Evolutionary conservation across 805 yeast species (phyloP).

Genomic region (Candida anglica): DNA sequence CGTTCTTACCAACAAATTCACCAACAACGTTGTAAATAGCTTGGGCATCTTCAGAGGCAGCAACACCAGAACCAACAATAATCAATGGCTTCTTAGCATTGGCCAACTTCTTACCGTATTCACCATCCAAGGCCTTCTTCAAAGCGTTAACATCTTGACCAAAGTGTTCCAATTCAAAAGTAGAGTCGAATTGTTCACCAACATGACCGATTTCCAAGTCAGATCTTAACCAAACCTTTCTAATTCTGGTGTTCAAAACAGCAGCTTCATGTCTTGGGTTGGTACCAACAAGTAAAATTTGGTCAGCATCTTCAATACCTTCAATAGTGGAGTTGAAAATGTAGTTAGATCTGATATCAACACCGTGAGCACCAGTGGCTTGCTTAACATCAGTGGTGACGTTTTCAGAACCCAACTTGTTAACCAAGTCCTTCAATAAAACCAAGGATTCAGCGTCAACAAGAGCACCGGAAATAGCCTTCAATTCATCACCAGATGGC

Average conservation of each 20-base stretch:
- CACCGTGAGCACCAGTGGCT: slow-evolving; percentile 57
- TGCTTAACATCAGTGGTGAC: slow-evolving; percentile 65
- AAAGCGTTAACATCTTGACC: slow-evolving; percentile 61
- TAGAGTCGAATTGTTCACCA: slow-evolving; percentile 76
- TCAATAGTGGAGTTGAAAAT: slow-evolving; percentile 74
- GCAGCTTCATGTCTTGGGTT: slow-evolving; percentile 91
- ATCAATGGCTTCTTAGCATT: slow-evolving; percentile 72
- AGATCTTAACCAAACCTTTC: slow-evolving; percentile 74
- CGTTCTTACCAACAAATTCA: slow-evolving; percentile 52
- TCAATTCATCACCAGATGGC: slow-evolving; percentile 67
- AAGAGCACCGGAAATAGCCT: slow-evolving; percentile 79
- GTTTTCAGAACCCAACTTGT: slow-evolving; percentile 77
- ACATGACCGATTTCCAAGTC: slow-evolving; percentile 65
- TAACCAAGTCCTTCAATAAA: slow-evolving; percentile 73
- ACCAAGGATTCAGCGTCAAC: slow-evolving; percentile 81
- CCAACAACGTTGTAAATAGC: slow-evolving; percentile 59
- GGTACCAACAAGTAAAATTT: slow-evolving; percentile 74
- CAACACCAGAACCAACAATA: slow-evolving; percentile 76
- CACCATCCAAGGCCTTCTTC: slow-evolving; percentile 58
- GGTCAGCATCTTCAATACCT: slow-evolving; percentile 82
- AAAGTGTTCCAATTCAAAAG: slow-evolving; percentile 60
- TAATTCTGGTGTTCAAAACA: slow-evolving; percentile 76
- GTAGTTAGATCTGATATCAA: slow-evolving; percentile 75
- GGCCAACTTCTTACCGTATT: slow-evolving; percentile 62
- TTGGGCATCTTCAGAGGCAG: slow-evolving; percentile 60